Base-by-base conservation (phyloP, 306 rosid species). In the Dalbergia oliveri region DNA sequence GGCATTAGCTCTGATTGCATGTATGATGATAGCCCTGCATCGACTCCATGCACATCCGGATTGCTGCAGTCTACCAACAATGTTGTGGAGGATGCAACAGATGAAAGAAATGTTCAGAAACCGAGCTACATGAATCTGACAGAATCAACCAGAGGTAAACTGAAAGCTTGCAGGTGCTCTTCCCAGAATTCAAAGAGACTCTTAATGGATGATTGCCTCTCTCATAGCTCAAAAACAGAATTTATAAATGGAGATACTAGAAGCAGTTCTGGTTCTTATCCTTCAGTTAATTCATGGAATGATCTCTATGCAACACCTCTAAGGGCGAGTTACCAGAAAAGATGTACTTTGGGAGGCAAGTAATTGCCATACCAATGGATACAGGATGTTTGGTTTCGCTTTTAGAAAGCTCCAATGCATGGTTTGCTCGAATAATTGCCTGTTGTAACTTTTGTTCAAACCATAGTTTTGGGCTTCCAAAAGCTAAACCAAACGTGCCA, bases 41-140 rank as follows among this genome's bases (percentile, higher is more conserved):
- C 93, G 37, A 78, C 83, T 68, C 91, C 95, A 41, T 85, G 77
- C 8, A 58, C 90, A 34, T 87, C 90, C 12, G 87, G 49, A 11
- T 87, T 93, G 59, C 90, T 67, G 7, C 84, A 33, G n/a, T 86
- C 78, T 34, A 79, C 63, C 73, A 87, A 64, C 66, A 57, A 72
- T 51, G 58, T 61, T 61, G 64, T 23, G 72, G 82, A 51, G 71
- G 91, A 81, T 39, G 72, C 69, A 44, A 41, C 18, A 14, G 88
- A 79, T 58, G 85, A 88, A 65, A 77, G 63, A 16, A 80, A 33
- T 13, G 23, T 64, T 21, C 23, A 47, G 15, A 88, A 82, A 50
- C 93, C 92, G 14, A 87, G 87, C 80, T 95, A 93, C 85, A 88
- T 88, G 89, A 86, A 77, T 80, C 79, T 89, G 76, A 93, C 98